Percentiles rank a stretch among this genome's conserved stretches.
phyloP scores from a whole-genome alignment of 2,329 filamentous ascomycete species.

The Myriosclerotinia scirpicola region DNA sequence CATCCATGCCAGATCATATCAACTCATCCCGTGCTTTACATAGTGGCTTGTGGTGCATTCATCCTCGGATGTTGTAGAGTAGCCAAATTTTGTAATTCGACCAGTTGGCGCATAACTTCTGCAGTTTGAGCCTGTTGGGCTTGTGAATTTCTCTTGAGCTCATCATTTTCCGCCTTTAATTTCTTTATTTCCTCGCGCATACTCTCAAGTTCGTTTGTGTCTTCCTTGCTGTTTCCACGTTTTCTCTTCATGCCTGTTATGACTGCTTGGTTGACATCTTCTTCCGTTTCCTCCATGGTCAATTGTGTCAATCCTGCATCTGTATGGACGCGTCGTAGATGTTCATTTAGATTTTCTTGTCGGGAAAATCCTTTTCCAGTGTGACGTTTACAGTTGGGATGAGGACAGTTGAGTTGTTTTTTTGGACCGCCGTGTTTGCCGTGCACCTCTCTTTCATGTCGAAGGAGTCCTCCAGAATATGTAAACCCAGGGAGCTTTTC shows the following conservation, averaged over 20 bases:
- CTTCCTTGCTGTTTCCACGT: slow-evolving; percentile 46
- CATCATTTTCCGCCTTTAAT: slow-evolving; percentile 63
- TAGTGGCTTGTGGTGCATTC: slow-evolving; percentile 23
- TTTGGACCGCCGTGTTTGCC: slow-evolving; percentile 69
- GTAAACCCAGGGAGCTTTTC: slow-evolving; percentile 93
- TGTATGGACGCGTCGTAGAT: slow-evolving; percentile 85
- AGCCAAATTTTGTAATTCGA: slow-evolving; percentile 21
- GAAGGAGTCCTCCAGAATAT: slow-evolving; percentile 84
- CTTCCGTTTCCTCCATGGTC: slow-evolving; percentile 45
- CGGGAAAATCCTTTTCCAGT: slow-evolving; percentile 87
- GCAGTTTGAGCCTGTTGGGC: slow-evolving; percentile 20
- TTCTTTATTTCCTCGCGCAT: slow-evolving; percentile 66
- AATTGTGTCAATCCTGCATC: slow-evolving; percentile 45
- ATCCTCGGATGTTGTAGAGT: slow-evolving; percentile 20
- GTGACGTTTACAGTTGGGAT: slow-evolving; percentile 84
- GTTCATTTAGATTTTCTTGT: slow-evolving; percentile 91
- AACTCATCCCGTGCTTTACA: slow-evolving; percentile 2
- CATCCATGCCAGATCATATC: not conserved
- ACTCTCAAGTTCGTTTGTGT: slow-evolving; percentile 29
- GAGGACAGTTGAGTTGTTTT: slow-evolving; percentile 83
- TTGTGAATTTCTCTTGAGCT: slow-evolving; percentile 39
- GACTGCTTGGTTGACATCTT: slow-evolving; percentile 47
- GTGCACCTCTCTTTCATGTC: slow-evolving; percentile 93
- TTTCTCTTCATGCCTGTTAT: slow-evolving; percentile 46
- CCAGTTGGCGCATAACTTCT: slow-evolving; percentile 25